Percentiles rank a stretch among this genome's conserved stretches.
These are phyloP conservation scores for Xylariales sp. DNA, from an alignment of 2,329 filamentous ascomycete genomes.

Conservation along the genomic window DNA sequence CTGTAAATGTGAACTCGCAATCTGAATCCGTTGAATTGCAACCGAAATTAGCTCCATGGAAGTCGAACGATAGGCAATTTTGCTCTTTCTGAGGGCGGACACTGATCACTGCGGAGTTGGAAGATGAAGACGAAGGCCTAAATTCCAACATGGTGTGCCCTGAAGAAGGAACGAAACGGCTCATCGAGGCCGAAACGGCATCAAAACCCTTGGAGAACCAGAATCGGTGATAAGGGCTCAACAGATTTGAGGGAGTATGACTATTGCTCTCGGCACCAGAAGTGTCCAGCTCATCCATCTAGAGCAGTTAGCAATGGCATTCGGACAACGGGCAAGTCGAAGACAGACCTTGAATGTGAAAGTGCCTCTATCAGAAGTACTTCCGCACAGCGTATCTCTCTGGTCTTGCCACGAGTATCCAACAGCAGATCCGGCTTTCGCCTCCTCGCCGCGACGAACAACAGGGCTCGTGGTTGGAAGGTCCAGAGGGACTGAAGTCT, in stretches of 20 bases:
- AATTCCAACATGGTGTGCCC: conserved; percentile 24
- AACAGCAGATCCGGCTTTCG: too few relatives aligned
- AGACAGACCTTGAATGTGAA: conserved; percentile 23
- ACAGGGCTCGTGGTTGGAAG: conserved; percentile 1
- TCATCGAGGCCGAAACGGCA: conserved; percentile 13
- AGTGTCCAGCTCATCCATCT: conserved; percentile 25
- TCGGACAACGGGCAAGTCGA: too few relatives aligned
- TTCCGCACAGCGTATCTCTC: conserved; percentile 14
- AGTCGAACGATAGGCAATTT: conserved; percentile 22
- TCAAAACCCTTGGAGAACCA: conserved; percentile 22
- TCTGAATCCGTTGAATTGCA: conserved; percentile 19
- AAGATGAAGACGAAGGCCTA: conserved; percentile 17
- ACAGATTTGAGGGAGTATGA: too few relatives aligned
- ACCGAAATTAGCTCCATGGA: conserved; percentile 19
- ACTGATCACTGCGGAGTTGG: conserved; percentile 12
- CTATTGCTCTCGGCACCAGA: too few relatives aligned
- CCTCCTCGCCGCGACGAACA: too few relatives aligned
- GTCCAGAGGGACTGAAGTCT: too few relatives aligned
- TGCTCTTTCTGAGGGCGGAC: conserved; percentile 17
- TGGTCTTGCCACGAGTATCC: conserved; percentile 3
- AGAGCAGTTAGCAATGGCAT: conserved; percentile 6
- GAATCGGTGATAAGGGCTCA: conserved; percentile 24
- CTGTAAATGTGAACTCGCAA: conserved; percentile 24
- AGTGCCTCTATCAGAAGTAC: conserved; percentile 16
- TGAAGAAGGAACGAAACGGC: conserved; percentile 20